Base-by-base conservation (phyloP, 768 basidiomycete genomes). In the Phanerochaete carnosa region DNA sequence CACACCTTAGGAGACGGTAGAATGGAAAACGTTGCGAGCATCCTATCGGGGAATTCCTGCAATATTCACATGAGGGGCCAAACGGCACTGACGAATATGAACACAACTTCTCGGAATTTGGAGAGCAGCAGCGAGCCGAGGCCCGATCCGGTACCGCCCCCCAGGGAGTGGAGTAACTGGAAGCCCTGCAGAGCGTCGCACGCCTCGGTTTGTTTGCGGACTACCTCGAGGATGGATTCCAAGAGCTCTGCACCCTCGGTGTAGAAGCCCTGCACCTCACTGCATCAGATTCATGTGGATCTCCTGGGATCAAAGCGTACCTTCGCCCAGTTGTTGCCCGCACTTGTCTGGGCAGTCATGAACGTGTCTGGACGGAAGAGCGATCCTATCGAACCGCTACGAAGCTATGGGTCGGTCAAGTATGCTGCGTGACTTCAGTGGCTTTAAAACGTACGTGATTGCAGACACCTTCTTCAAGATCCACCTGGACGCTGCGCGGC, bases 251-350 rank as follows among this genome's bases (percentile, higher is more conserved):
- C 95, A 62, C 95, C 92, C 91, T 95, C 95, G 2, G 94, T 96
- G 69, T 95, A 96, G 74, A 85, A 62, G 3, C 62, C 62, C 62
- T 62, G 45, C 33, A n/a, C n/a, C n/a, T n/a, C n/a, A n/a, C n/a
- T n/a, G n/a, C n/a, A n/a, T n/a, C n/a, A n/a, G n/a, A 45, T 13
- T 15, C 19, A 16, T 45, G 28, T 23, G 23, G 11, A 50, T 28
- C n/a, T 15, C 15, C 15, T 7, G 33, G 33, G 15, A 35, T 35
- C 33, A 45, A 3, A 28, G 35, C 51, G 1, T 16, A 59, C 93
- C 76, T 97, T 96, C 16, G 94, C 94, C 91, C 93, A 97, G 64
- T 95, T 96, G 68, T 98, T 97, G 19, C 94, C 95, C 0, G 94
- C 87, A 53, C 85, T 82, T 59, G 77, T 76, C 46, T 81, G 73